Evolutionary conservation across 2,329 filamentous ascomycete genomes (phyloP).

Genomic region (Xylaria arbuscula): DNA sequence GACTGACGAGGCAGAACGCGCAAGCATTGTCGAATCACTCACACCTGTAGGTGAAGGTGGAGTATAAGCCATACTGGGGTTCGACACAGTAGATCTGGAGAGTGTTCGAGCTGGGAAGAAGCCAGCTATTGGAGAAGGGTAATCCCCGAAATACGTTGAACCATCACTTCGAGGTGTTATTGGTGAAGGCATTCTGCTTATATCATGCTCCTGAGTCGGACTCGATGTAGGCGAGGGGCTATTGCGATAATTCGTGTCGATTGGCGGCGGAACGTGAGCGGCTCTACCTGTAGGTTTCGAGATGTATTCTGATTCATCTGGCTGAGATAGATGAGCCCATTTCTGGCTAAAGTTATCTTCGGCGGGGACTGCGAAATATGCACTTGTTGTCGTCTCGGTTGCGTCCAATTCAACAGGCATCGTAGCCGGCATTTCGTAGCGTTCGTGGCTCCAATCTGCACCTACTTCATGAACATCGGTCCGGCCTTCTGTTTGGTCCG

Average conservation of each 20-base stretch:
- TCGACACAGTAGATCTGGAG: conserved; percentile 44
- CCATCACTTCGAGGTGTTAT: conserved; percentile 60
- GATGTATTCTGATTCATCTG: conserved; percentile 61
- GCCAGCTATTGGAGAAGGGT: conserved; percentile 58
- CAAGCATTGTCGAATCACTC: conserved; percentile 43
- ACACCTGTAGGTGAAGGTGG: conserved; percentile 42
- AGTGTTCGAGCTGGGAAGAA: conserved; percentile 49
- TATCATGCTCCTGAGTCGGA: conserved; percentile 53
- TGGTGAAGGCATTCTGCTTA: conserved; percentile 59
- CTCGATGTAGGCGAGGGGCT: conserved; percentile 48
- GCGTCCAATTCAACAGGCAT: conserved; percentile 63
- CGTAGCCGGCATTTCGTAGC: conserved; percentile 64
- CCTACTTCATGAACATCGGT: conserved; percentile 54
- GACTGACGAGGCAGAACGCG: conserved; percentile 47
- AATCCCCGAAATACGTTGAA: conserved; percentile 52
- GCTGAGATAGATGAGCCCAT: conserved; percentile 64
- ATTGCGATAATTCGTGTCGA: conserved; percentile 50
- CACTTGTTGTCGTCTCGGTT: conserved; percentile 52
- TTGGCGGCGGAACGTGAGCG: conserved; percentile 24
- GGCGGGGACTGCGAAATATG: conserved; percentile 56
- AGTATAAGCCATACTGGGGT: conserved; percentile 44
- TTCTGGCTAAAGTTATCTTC: conserved; percentile 55
- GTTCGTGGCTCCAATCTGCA: conserved; percentile 59
- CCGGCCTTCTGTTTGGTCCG: conserved; percentile 39
- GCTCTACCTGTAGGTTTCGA: conserved; percentile 43